Evolutionary conservation across 2,329 filamentous ascomycete species (phyloP), one percentile per base, ranked within the genome.

Genomic region (Cladosporium sphaerospermum): DNA sequence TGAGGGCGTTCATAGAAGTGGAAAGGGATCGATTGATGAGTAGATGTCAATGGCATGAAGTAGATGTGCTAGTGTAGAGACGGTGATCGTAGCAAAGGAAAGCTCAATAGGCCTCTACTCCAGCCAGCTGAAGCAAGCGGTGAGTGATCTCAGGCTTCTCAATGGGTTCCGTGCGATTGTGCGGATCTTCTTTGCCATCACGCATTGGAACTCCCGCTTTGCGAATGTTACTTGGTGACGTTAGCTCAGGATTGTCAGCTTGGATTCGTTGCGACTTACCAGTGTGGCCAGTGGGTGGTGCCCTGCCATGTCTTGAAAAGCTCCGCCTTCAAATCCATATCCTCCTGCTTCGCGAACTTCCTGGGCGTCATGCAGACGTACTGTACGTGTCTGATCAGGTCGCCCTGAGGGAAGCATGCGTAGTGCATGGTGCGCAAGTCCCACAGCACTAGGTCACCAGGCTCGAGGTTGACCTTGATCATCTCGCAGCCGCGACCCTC

Each of bases 341-440:
- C 65, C 46, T 72, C 65, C 4, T 59, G 37, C 3, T 61, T 66
- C 1, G 72, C 71, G 39, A 72, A 70, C 37, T 60, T 61, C 1
- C 69, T 70, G 3, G 66, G 66, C 53, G 64, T 67, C 39, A 64
- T 66, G 57, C 64, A 67, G n/a, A 65, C 61, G 48, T 69, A 69
- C 18, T 61, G 56, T 14, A 61, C 62, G 39, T 66, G 62, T 11
- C 67, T 53, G 33, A 63, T 62, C 34, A 58, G 57, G 5, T 62
- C 59, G 3, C 61, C 64, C 33, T 63, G 60, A 11, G 32, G 61
- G 58, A 56, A 60, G 9, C 62, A 70, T 67, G 60, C 67, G 53
- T 73, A 77, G 60, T 78, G 75, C 55, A 77, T 71, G 0, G 72
- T 74, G 1, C 76, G 64, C 1, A 70, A 60, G 54, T 63, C 61